These are phyloP conservation scores for Aspergillus bombycis DNA, from an alignment of 2,329 filamentous ascomycete species.

Conservation along the genomic window DNA sequence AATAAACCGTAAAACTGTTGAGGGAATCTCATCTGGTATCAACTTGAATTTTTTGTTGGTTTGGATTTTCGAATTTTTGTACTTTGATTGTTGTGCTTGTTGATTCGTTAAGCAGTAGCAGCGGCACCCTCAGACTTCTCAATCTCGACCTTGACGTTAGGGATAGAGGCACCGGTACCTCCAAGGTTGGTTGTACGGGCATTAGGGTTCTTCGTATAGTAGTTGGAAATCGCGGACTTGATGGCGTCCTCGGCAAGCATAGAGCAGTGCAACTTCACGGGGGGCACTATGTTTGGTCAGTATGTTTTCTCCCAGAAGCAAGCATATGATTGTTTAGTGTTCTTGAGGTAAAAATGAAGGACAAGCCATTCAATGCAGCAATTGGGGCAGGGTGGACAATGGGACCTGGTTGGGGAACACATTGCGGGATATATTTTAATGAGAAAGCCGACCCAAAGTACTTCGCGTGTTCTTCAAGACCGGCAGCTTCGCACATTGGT, in stretches of 20 bases:
- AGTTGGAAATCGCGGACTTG: slow-evolving; percentile 88
- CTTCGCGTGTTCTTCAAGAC: neutral
- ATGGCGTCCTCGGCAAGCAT: slow-evolving; percentile 93
- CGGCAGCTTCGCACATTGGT: neutral
- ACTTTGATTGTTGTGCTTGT: neutral
- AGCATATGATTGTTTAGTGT: neutral
- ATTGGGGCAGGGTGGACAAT: neutral
- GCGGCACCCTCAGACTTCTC: slow-evolving; percentile 42
- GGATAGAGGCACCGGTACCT: slow-evolving; percentile 71
- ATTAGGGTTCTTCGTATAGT: slow-evolving; percentile 87
- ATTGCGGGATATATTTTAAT: neutral
- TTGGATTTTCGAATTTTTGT: slow-evolving; percentile 15
- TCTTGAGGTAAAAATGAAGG: neutral
- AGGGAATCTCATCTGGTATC: slow-evolving; percentile 15
- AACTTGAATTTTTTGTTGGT: slow-evolving; percentile 13
- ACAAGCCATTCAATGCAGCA: neutral
- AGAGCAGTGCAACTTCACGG: slow-evolving; percentile 88
- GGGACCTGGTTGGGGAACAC: neutral
- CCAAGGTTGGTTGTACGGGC: slow-evolving; percentile 74
- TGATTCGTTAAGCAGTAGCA: slow-evolving; percentile 26
- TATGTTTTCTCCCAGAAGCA: neutral
- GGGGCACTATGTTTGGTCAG: slow-evolving; percentile 54
- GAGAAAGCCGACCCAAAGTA: neutral
- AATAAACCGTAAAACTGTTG: slow-evolving; percentile 9
- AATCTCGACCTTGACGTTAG: slow-evolving; percentile 55